Conservation (phyloP, 1,284 basidiomycete species). For the Anthracocystis panici-leucophaei region DNA sequence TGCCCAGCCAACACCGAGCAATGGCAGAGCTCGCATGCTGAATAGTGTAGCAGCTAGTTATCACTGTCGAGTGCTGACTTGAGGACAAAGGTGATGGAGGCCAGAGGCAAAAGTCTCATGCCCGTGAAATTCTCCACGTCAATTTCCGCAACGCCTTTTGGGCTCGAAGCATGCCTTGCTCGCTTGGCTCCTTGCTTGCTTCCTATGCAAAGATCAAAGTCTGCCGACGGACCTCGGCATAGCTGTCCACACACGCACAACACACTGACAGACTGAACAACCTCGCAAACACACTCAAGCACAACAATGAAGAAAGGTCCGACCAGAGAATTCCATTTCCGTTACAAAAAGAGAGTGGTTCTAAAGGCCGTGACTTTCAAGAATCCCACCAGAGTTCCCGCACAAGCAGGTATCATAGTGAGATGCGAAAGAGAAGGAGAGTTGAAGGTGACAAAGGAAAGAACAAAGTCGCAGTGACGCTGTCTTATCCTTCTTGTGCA, state of each 20-base stretch:
- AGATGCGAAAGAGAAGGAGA: background rate
- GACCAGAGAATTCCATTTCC: constrained; percentile 10
- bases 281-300: background rate
- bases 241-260: background rate
- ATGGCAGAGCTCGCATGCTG: constrained; percentile 28
- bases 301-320: constrained; percentile 6
- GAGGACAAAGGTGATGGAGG: constrained; percentile 7
- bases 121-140: constrained; percentile 22
- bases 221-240: background rate
- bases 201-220: background rate
- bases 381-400: background rate
- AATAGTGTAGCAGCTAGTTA: background rate
- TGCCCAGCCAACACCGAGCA: constrained; percentile 26
- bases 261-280: background rate
- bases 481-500: background rate
- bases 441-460: constrained; percentile 20
- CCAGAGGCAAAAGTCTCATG: too few relatives aligned
- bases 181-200: background rate
- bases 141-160: constrained; percentile 9
- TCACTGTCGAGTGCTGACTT: background rate
- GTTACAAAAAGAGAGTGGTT: background rate
- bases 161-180: background rate
- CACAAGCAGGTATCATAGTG: constrained; percentile 22
- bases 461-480: background rate
- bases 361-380: background rate